Base-by-base conservation (phyloP, 2,329 filamentous ascomycete genomes). In the Escovopsis sp. region DNA sequence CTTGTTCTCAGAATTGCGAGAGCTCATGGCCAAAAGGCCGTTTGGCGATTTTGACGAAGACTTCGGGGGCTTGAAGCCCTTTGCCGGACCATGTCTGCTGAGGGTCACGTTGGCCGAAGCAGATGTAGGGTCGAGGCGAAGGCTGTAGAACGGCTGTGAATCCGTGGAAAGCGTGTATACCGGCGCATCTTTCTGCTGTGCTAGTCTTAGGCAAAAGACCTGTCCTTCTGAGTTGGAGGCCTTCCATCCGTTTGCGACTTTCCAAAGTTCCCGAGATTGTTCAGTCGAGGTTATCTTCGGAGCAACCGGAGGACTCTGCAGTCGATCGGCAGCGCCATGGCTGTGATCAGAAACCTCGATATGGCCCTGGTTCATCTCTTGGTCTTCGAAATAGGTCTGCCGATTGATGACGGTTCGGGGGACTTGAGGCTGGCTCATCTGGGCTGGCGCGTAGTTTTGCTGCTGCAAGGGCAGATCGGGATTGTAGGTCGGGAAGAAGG, bases 401-500 rank as follows among this genome's bases (percentile, higher is more conserved):
- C 80, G 67, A 59, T 77, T 84, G 54, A 84, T 80, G 45, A 78
- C 71, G 12, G 72, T 70, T 33, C 69, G 67, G 5, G 80, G 78
- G 39, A 85, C 73, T 30, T 74, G 69, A 1, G 73, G 72, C 11
- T 81, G 78, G 46, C 73, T 77, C 43, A 70, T 62, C 55, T 81
- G 75, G 0, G 75, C 79, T 3, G 82, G 81, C 39, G 72, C 81
- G 60, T 88, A 87, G 38, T 74, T 62, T 54, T 88, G 83, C 44
- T 77, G 73, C 43, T 76, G 68, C 3, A 85, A 69, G 5, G 81
- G 68, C 23, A 85, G 56, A 1, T 70, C 71, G 3, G 77, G 79
- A 53, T 88, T 78, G 55, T 86, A 87, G 28, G 73, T 70, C 7
- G 83, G 83, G 52, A 88, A 88, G 52, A 88, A 86, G 23, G 82